Percentiles rank a stretch among this genome's conserved stretches.
Conservation (phyloP, 2,329 filamentous ascomycete species). For the Penicillium sp. region DNA sequence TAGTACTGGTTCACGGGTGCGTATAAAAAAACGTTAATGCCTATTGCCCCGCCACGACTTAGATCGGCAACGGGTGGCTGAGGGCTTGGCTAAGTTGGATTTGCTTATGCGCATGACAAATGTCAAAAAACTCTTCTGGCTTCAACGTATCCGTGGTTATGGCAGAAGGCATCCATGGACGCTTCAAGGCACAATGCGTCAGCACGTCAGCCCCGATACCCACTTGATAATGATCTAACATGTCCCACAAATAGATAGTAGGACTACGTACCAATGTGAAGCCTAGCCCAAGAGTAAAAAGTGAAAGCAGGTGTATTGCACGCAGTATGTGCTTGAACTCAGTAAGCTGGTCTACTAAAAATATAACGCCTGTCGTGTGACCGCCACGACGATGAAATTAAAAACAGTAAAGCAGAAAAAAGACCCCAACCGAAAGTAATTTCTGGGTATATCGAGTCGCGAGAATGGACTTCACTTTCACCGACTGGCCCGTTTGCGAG, state of each 20-base stretch:
- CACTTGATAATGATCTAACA: background rate
- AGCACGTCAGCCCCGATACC: background rate
- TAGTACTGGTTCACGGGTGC: background rate
- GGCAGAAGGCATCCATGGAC: background rate
- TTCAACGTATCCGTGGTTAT: background rate
- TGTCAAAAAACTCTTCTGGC: background rate
- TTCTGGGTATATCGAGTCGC: slow-evolving; percentile 1
- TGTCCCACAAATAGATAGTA: too few relatives aligned
- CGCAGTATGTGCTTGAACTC: background rate
- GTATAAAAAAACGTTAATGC: background rate
- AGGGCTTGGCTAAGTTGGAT: background rate
- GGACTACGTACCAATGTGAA: background rate
- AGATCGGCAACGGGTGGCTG: slow-evolving; percentile 7
- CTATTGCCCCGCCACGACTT: background rate
- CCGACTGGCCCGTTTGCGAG: slow-evolving; percentile 27
- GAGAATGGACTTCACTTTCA: slow-evolving; percentile 12
- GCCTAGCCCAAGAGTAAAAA: background rate
- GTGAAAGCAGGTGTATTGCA: background rate
- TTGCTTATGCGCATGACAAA: background rate
- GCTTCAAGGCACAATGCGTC: background rate
- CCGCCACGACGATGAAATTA: background rate
- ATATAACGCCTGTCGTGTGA: slow-evolving; percentile 2
- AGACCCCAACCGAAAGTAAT: background rate
- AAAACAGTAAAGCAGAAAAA: background rate
- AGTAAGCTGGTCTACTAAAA: slow-evolving; percentile 1